Evolutionary conservation across 2,329 filamentous ascomycete species (phyloP), one percentile per base, ranked within the genome.

Genomic region (Anisogramma anomala): DNA sequence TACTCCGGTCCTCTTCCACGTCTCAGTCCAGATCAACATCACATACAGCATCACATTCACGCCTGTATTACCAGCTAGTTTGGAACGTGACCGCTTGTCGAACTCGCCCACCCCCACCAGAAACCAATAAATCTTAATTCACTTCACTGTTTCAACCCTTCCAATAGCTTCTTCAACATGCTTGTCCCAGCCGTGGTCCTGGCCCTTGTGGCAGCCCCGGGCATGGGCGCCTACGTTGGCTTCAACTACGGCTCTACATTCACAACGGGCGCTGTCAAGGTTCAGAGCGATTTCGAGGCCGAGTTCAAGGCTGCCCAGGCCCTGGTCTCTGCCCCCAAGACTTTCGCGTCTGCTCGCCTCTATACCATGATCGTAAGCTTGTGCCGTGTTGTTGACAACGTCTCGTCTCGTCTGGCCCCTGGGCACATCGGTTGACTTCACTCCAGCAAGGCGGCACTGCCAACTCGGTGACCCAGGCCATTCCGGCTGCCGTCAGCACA

Each of bases 401-500:
- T 32, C 35, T 18, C n/a, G 10, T 28, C 9, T 26, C 40, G 14
- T 23, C 20, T 9, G 20, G 22, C 28, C 6, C 36, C 36, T 33
- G 3, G 31, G 36, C 44, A 43, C 10, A 46, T 18, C 15, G 9
- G 9, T 9, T 23, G 22, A 23, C 9, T 10, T 32, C 41, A 23
- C 19, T 38, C 34, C 41, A 47, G 45, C 82, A 86, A 71, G 73
- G 62, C 19, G 78, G 76, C 49, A 80, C 81, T 6, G 60, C 71
- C 49, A 79, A 72, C 61, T 69, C 69, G 17, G 70, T 77, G 52
- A 86, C 82, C 54, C 67, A 72, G 30, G 84, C 82, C 50, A 85
- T 94, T 47, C 82, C 81, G 28, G 87, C 87, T 33, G 87, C 86
- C 53, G 87, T 94, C 61, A 74, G 72, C 53, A 84, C 84, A 53